Evolutionary conservation across 192 early-diverging fungal species (phyloP), one percentile per base, ranked within the genome.

Genomic region (Helicostylum pulchrum): DNA sequence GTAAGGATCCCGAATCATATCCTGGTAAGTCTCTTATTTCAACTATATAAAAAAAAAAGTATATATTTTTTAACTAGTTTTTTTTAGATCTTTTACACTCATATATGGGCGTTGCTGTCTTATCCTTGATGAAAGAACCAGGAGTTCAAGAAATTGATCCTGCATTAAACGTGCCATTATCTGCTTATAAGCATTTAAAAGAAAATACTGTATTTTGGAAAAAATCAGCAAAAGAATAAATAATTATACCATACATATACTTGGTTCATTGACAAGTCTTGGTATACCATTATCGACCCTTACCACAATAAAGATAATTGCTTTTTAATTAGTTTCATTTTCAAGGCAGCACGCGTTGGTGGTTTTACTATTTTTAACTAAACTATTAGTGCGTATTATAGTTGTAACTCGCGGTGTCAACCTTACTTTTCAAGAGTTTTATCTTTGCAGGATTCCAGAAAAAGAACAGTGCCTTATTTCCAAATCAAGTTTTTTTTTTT

Each of bases 41-140:
- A 14, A 47, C 32, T 20, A 55, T 60, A 51, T 60, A 21, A 34
- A 47, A 32, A 39, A 43, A 17, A 34, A 34, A 26, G 51, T 47
- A 17, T 44, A 47, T 48, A 23, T 32, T 36, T 43, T 31, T 21
- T 62, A 21, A 30, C 44, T 53, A 26, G 26, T 2, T 26, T 39
- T 23, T 52, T 42, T 15, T 68, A 90, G 93, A 95, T 77, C 63
- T 88, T 7, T 53, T 93, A 65, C 93, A 95, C 65, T 82, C 92
- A 0, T 94, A 95, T 66, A 87, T 95, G 85, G 92, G 87, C 8
- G 55, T 95, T 10, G 88, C 91, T 0, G 82, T 76, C 0, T 62
- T 94, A 9, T 80, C 88, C 1, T 56, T 91, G 34, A 78, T 85
- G 64, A 65, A 72, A 11, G 79, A 80, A 34, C 73, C 81, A 15